phyloP scores from a whole-genome alignment of 2,329 filamentous ascomycete species.

The Penicillium sp. region DNA sequence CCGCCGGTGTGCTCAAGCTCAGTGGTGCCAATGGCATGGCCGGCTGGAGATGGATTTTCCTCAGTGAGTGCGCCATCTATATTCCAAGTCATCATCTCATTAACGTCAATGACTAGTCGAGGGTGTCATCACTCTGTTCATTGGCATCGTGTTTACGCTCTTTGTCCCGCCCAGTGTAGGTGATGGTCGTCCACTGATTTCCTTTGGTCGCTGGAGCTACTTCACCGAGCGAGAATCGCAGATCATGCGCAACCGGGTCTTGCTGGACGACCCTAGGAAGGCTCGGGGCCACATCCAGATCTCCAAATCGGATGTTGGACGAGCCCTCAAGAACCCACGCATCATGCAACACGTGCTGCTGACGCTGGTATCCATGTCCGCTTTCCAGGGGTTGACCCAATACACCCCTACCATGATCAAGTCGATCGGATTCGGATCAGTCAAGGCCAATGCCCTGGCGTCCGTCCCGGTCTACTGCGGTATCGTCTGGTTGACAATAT shows the following conservation, averaged over 20 bases:
- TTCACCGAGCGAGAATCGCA: slow-evolving; percentile 46
- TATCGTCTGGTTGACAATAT: slow-evolving; percentile 27
- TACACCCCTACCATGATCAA: slow-evolving; percentile 58
- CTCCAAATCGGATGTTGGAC: slow-evolving; percentile 35
- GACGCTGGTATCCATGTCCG: slow-evolving; percentile 49
- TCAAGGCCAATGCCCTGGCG: slow-evolving; percentile 55
- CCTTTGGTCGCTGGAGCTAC: slow-evolving; percentile 41
- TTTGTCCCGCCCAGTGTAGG: slow-evolving; percentile 41
- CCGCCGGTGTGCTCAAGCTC: slow-evolving; percentile 49
- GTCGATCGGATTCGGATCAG: slow-evolving; percentile 51
- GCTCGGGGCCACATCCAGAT: slow-evolving; percentile 38
- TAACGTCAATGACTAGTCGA: slow-evolving; percentile 38
- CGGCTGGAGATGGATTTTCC: slow-evolving; percentile 61
- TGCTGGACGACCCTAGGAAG: slow-evolving; percentile 48
- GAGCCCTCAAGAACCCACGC: slow-evolving; percentile 48
- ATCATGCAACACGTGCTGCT: slow-evolving; percentile 56
- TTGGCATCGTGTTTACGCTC: slow-evolving; percentile 41
- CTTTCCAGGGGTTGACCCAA: slow-evolving; percentile 51
- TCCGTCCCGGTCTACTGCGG: slow-evolving; percentile 48
- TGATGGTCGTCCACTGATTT: slow-evolving; percentile 37
- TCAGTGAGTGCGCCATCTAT: slow-evolving; percentile 21
- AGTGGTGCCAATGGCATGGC: slow-evolving; percentile 47
- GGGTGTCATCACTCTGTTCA: slow-evolving; percentile 53
- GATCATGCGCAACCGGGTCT: slow-evolving; percentile 43
- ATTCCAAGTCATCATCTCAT: background rate